Evolutionary conservation across 306 rosid genomes (phyloP).

Genomic region (Citrullus amarus): DNA sequence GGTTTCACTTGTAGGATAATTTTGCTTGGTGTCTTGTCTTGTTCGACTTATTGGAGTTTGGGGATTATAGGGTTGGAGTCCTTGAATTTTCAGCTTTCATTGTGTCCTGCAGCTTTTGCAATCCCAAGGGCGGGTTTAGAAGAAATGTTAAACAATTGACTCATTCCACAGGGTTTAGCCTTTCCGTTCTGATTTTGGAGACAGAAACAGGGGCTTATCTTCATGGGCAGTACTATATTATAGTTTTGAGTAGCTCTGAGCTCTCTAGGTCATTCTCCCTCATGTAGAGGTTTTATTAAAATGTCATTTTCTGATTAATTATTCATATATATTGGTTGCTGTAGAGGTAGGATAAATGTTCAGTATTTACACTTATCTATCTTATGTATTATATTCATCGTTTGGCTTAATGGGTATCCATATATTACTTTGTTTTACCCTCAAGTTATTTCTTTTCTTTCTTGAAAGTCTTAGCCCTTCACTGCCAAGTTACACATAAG

Average conservation of each 20-base stretch:
- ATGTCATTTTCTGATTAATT: background rate
- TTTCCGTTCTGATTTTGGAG: background rate
- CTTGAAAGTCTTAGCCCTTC: background rate
- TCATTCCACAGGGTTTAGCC: background rate
- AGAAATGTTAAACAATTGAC: too few species aligned
- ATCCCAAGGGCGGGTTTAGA: background rate
- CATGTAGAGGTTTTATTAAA: background rate
- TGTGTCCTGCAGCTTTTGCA: background rate
- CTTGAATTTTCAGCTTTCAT: background rate
- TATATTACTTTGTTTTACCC: background rate
- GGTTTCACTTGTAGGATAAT: background rate
- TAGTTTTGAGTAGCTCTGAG: background rate
- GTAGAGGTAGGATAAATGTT: background rate
- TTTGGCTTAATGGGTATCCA: background rate
- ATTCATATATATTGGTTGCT: background rate
- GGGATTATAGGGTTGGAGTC: background rate
- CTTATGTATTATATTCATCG: background rate
- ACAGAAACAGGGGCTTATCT: background rate
- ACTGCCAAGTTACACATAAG: conserved; percentile 10
- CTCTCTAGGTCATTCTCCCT: background rate
- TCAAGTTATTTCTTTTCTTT: background rate
- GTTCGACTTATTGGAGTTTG: background rate
- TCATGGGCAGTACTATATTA: background rate
- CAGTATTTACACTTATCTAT: background rate
- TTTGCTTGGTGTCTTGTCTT: background rate